Evolutionary conservation across 2,329 filamentous ascomycete genomes (phyloP).

Genomic region (Celoporthe dispersa): DNA sequence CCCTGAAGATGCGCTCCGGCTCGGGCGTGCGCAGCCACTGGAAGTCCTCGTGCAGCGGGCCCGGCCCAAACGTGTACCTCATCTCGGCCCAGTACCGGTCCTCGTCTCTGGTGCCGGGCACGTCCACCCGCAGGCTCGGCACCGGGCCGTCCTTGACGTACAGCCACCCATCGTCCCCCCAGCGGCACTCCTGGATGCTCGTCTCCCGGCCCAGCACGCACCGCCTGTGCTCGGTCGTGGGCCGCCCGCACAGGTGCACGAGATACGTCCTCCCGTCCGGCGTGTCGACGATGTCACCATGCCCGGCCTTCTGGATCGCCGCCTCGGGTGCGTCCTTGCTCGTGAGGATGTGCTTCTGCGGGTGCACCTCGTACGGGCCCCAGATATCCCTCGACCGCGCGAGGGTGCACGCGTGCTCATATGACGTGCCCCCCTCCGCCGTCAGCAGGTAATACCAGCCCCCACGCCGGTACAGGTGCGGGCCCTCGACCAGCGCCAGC

Average conservation of each 20-base stretch:
- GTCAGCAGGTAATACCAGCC: conserved; percentile 65
- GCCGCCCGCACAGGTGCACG: conserved; percentile 57
- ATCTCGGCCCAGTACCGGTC: conserved; percentile 53
- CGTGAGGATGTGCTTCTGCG: conserved; percentile 60
- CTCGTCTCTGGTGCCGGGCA: conserved; percentile 54
- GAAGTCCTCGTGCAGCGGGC: conserved; percentile 53
- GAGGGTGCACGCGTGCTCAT: conserved; percentile 65
- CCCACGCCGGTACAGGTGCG: conserved; percentile 62
- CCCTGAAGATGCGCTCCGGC: conserved; percentile 55
- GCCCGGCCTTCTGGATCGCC: conserved; percentile 57
- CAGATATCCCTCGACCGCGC: conserved; percentile 56
- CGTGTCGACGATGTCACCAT: conserved; percentile 59
- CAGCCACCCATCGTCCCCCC: conserved; percentile 64
- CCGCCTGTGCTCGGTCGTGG: conserved; percentile 54
- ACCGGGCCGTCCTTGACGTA: conserved; percentile 63
- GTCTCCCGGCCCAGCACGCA: conserved; percentile 62
- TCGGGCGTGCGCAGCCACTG: conserved; percentile 63
- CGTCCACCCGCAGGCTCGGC: conserved; percentile 56
- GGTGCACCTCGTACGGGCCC: conserved; percentile 66
- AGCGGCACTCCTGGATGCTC: conserved; percentile 62
- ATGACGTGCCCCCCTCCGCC: conserved; percentile 64
- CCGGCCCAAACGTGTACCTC: conserved; percentile 49
- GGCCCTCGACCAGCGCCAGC: conserved; percentile 58
- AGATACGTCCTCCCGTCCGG: conserved; percentile 57
- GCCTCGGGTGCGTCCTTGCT: conserved; percentile 54